phyloP scores from a whole-genome alignment of 768 basidiomycete species.

The Lactarius indigo region DNA sequence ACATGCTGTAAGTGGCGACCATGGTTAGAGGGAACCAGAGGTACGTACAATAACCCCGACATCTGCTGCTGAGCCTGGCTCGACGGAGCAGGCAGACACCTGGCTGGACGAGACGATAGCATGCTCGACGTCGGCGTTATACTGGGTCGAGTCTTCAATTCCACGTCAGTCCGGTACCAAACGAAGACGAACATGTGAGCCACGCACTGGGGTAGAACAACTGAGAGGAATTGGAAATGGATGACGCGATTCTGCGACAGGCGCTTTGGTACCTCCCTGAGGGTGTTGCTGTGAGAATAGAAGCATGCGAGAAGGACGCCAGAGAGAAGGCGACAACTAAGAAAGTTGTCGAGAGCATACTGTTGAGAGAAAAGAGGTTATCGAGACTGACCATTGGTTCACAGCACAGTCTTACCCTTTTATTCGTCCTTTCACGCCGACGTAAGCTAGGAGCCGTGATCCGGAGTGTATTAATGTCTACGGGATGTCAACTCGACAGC shows the following conservation, averaged over 20 bases:
- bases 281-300: not conserved
- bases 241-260: not conserved
- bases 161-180: not conserved
- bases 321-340: not conserved
- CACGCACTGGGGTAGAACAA: not conserved
- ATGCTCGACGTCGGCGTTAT: not conserved
- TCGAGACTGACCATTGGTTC: not conserved
- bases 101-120: not conserved
- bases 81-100: constrained; percentile 20
- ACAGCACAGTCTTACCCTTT: not conserved
- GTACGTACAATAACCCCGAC: constrained; percentile 21
- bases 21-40: not conserved
- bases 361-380: not conserved
- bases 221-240: not conserved
- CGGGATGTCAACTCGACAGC: too few species aligned
- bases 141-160: not conserved
- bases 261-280: not conserved
- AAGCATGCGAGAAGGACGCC: not conserved
- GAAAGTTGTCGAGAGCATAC: not conserved
- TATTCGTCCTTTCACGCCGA: not conserved
- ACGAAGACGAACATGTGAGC: not conserved
- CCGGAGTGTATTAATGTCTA: not conserved
- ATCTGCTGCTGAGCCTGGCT: constrained; percentile 25
- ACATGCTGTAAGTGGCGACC: not conserved
- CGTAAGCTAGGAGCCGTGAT: not conserved